Evolutionary conservation across 192 early-diverging fungal species (phyloP).

Genomic region (Podila horticola): DNA sequence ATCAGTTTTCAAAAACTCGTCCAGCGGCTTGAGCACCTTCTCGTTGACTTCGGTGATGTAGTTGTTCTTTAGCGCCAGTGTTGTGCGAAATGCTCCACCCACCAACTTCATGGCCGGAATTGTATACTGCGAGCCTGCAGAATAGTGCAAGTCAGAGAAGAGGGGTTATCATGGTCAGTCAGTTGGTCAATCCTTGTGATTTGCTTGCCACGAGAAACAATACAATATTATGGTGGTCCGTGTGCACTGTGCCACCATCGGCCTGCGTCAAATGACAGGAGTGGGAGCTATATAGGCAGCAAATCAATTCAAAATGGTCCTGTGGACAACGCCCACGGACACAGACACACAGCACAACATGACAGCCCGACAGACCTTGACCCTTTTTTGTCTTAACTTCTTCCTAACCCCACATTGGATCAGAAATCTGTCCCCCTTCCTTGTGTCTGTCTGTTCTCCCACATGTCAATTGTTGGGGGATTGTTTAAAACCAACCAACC

Average conservation of each 20-base stretch:
- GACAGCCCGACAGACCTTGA: too few species aligned
- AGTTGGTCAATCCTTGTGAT: neutral
- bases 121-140: slow-evolving; percentile 49
- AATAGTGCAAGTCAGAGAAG: neutral
- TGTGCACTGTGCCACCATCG: neutral
- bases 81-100: slow-evolving; percentile 56
- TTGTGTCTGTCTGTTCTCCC: neutral
- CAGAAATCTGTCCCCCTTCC: neutral
- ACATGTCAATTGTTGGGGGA: neutral
- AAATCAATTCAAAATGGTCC: neutral
- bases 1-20: slow-evolving; percentile 67
- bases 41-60: slow-evolving; percentile 70
- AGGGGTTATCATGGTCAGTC: neutral
- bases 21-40: slow-evolving; percentile 65
- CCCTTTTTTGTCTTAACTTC: neutral
- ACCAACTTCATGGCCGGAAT: slow-evolving; percentile 56
- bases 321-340: neutral
- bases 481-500: neutral
- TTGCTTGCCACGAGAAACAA: neutral
- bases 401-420: neutral
- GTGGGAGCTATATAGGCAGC: neutral
- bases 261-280: neutral
- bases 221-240: neutral
- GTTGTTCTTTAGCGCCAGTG: slow-evolving; percentile 57
- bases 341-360: neutral